These are phyloP conservation scores for Tetrastigma voinierianum DNA, from an alignment of 164 flowering plant species.

Conservation along the genomic window DNA sequence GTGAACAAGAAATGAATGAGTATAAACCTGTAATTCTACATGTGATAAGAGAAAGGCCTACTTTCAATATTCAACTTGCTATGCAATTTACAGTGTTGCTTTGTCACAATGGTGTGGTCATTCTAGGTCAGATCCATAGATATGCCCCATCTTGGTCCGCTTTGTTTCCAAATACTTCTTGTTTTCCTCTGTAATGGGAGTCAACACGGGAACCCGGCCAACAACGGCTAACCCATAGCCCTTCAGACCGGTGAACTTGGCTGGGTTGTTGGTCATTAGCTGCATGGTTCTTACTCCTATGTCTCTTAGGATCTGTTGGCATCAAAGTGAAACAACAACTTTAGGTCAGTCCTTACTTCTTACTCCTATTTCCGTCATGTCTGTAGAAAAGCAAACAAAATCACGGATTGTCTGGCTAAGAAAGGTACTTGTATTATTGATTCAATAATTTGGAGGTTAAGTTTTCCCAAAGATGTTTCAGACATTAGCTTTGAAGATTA, in stretches of 20 bases:
- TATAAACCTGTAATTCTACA: too few relatives aligned
- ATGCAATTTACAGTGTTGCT: too few relatives aligned
- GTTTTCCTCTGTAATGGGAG: slow-evolving; percentile 89
- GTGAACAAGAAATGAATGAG: too few relatives aligned
- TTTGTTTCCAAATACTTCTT: slow-evolving; percentile 79
- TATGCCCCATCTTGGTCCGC: slow-evolving; percentile 88
- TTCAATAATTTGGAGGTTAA: too few relatives aligned
- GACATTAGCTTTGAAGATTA: too few relatives aligned
- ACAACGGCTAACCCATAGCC: slow-evolving; percentile 90
- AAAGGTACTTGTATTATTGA: too few relatives aligned
- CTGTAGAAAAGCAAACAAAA: too few relatives aligned
- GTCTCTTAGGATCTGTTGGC: slow-evolving; percentile 69
- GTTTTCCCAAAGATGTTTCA: too few relatives aligned
- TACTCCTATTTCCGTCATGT: too few relatives aligned
- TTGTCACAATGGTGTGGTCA: slow-evolving; percentile 14
- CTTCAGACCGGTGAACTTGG: slow-evolving; percentile 77
- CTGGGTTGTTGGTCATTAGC: slow-evolving; percentile 92
- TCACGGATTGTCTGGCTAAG: too few relatives aligned
- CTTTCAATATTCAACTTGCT: too few relatives aligned
- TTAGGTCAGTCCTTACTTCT: too few relatives aligned
- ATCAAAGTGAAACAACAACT: not conserved
- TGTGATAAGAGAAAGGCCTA: not conserved
- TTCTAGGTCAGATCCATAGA: slow-evolving; percentile 71
- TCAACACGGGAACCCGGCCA: slow-evolving; percentile 78
- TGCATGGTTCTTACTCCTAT: slow-evolving; percentile 79